Conservation (phyloP, 2,329 filamentous ascomycete species). For the Xylariales sp. region DNA sequence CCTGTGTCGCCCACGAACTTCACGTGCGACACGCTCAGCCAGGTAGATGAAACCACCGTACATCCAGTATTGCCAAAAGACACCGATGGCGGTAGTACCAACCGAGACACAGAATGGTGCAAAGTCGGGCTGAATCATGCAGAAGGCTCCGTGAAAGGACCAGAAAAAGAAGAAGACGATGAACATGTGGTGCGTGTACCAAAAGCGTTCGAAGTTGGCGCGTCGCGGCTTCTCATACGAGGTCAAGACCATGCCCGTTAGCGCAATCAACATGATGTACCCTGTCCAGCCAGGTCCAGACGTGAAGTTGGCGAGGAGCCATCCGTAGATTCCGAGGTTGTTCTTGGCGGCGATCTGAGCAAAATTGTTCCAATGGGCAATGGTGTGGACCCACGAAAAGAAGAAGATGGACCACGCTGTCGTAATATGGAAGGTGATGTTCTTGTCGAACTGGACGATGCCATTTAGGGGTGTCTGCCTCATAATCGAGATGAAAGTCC, state of each 20-base stretch:
- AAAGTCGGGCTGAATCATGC: slow-evolving; percentile 83
- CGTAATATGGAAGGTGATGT: slow-evolving; percentile 82
- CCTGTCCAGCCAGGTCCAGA: slow-evolving; percentile 83
- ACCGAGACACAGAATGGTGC: slow-evolving; percentile 72
- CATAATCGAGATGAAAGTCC: slow-evolving; percentile 76
- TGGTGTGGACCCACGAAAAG: slow-evolving; percentile 81
- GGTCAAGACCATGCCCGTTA: slow-evolving; percentile 75
- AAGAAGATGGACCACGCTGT: slow-evolving; percentile 86
- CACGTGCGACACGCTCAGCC: slow-evolving; percentile 71
- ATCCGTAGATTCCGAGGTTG: slow-evolving; percentile 73
- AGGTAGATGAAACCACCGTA: slow-evolving; percentile 78
- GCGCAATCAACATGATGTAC: slow-evolving; percentile 74
- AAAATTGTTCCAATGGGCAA: slow-evolving; percentile 85
- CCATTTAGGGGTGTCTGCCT: slow-evolving; percentile 79
- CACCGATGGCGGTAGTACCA: slow-evolving; percentile 61
- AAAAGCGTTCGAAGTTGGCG: slow-evolving; percentile 84
- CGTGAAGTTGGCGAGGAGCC: slow-evolving; percentile 69
- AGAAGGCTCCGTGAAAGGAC: slow-evolving; percentile 85
- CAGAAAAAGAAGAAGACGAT: slow-evolving; percentile 87
- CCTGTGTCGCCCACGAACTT: slow-evolving; percentile 75
- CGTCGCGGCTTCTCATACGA: slow-evolving; percentile 73
- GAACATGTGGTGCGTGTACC: slow-evolving; percentile 87
- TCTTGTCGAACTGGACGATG: slow-evolving; percentile 85
- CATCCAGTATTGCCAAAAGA: slow-evolving; percentile 90
- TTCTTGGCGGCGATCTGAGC: slow-evolving; percentile 71